Base-by-base conservation (phyloP, 768 basidiomycete species). In the Suillus paluster region DNA sequence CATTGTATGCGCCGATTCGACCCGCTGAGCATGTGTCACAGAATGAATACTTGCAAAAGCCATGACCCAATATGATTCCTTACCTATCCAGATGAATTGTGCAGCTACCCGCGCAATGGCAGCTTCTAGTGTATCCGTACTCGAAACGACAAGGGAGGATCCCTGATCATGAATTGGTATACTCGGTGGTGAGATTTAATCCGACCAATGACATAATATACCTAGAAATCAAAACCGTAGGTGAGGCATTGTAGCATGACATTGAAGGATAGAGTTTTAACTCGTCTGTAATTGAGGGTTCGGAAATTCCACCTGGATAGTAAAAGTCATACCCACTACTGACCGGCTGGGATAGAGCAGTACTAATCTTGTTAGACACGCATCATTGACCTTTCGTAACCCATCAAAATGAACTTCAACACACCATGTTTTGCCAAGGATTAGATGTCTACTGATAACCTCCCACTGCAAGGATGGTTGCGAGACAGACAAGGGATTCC, bases 171-270 rank as follows among this genome's bases (percentile, higher is more conserved):
- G 39, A 4, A 42, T 42, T n/a, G 19, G 19, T 7, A 7, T n/a
- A n/a, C 19, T 42, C 19, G 8, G 42, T 7, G 19, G 6, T 38
- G 33, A 55, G 33, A n/a, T 55, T 38, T 14, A 27, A 33, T 19
- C 54, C 34, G 12, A 38, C 27, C 21, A 55, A 36, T 33, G 54
- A n/a, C 54, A 55, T 55, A 14, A 55, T 55, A 21, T 55, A 55
- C 33, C 54, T 55, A 19, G 25, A 30, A 30, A 30, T 42, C 19
- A 42, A 42, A n/a, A 19, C 19, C 19, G n/a, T 19, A 42, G 19
- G 17, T 42, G 19, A 42, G 19, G 6, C 19, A n/a, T 8, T 19
- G 19, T 42, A 42, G 19, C 19, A n/a, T 3, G 7, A 9, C 19
- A n/a, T 1, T 42, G 7, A 42, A 42, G 8, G 19, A n/a, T n/a